Base-by-base conservation (phyloP, 2,329 filamentous ascomycete genomes). In the Xylaria sp. region DNA sequence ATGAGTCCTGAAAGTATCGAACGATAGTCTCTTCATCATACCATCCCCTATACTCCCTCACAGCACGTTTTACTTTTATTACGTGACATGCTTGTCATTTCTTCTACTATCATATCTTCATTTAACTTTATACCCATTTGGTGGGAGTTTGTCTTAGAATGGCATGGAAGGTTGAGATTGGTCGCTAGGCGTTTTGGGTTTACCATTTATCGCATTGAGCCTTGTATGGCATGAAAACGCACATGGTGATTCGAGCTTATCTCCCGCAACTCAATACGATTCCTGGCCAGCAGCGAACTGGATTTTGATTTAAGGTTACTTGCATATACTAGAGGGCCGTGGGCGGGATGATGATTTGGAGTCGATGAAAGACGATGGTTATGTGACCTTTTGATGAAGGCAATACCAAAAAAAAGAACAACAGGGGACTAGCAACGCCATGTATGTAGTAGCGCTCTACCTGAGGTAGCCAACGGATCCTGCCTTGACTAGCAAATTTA, bases 1-100 rank as follows among this genome's bases (percentile, higher is more conserved):
- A 92, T 94, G 83, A 95, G 91, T 73, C 92, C 92, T 3, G 89
- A 94, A 78, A 93, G 91, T 75, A 87, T 92, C 68, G 84, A 84
- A 76, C 79, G 72, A 60, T 80, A 76, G 68, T 33, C 4, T 28
- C 33, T 38, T 43, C 7, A 6, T 51, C 8, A 17, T 58, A 37
- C 42, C 40, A 19, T 46, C 21, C 33, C 12, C 21, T n/a, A 3
- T 19, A 49, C 25, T 54, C 19, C 21, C 33, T n/a, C 25, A 9
- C 12, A 6, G 2, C 4, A 14, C 8, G 2, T 35, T 52, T 43
- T 50, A 40, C 25, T 38, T 35, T 28, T 47, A 50, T 51, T 57
- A 17, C 45, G 59, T 57, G 21, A 52, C 49, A 55, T 56, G 14
- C 43, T 61, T 15, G 37, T 57, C 43, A 60, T 66, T 56, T 60